Base-by-base conservation (phyloP, 495 filamentous ascomycete genomes). In the Tetracladium marchalianum region DNA sequence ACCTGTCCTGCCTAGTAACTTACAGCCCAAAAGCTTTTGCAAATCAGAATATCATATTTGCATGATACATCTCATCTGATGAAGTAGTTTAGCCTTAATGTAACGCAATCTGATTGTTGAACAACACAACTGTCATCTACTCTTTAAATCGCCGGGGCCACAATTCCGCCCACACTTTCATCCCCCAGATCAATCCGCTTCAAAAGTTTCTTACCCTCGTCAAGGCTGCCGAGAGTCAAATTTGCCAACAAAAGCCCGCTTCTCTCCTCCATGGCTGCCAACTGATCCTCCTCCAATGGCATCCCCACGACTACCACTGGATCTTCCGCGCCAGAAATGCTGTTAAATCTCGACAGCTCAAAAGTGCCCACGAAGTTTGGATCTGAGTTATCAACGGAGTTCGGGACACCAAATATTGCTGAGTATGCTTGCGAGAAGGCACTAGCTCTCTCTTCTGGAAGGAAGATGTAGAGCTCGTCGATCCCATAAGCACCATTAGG, bases 401-500 rank as follows among this genome's bases (percentile, higher is more conserved):
- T 39, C 6, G 35, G 7, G 0, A 42, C 24, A 16, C 49, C 62
- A 11, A 64, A 44, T 10, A 66, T 44, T 11, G 47, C 59, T 31
- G 53, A 46, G 49, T 61, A 66, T 0, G 56, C 58, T 2, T 47
- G 53, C 2, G 24, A 9, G n/a, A 63, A 48, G 3, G 40, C 43
- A 0, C 45, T 39, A 2, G 58, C 46, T 32, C 53, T 44, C 3
- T 44, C 49, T 11, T 54, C 42, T 4, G 52, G 52, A 0, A 65
- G 58, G 2, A 65, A 49, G 1, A 73, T 50, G 11, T 59, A 61
- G 12, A 77, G 52, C 18, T 57, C 54, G 12, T 55, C 62, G 27
- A 80, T 65, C 0, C 72, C 72, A 13, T 68, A 48, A 5, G 57
- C 71, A 1, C 66, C 67, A 22, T 56, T 65, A 0, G 70, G 62